These are phyloP conservation scores for Ophiostoma montium DNA, from an alignment of 2,329 filamentous ascomycete genomes.

Conservation along the genomic window DNA sequence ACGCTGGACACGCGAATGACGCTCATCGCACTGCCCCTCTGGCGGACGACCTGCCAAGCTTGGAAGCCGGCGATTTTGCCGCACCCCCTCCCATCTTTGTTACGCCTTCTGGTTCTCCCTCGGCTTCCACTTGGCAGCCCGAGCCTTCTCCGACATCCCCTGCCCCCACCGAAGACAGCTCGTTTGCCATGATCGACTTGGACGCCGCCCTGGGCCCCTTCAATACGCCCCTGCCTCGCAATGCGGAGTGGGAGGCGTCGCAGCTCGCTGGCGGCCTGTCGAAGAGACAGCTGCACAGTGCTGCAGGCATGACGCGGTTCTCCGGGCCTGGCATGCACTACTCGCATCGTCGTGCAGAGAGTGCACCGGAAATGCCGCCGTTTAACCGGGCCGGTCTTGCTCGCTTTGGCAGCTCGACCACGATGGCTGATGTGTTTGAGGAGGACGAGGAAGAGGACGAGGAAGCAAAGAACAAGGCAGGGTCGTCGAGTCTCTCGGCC, in stretches of 20 bases:
- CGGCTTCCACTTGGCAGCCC: slow-evolving; percentile 22
- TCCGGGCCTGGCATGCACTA: slow-evolving; percentile 58
- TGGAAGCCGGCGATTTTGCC: not conserved
- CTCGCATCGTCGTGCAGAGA: slow-evolving; percentile 61
- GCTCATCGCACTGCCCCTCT: not conserved
- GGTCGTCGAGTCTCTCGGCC: not conserved
- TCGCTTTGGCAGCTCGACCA: slow-evolving; percentile 51
- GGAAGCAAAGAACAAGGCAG: not conserved
- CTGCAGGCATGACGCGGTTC: slow-evolving; percentile 55
- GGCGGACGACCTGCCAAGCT: slow-evolving; percentile 18
- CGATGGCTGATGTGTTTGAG: slow-evolving; percentile 79
- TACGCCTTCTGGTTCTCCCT: slow-evolving; percentile 24
- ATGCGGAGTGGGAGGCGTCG: slow-evolving; percentile 53
- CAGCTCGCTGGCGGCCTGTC: slow-evolving; percentile 41
- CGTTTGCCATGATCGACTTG: slow-evolving; percentile 77
- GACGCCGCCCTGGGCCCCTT: slow-evolving; percentile 89
- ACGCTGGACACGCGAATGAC: slow-evolving; percentile 10
- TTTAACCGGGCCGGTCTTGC: slow-evolving; percentile 54
- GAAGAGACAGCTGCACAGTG: slow-evolving; percentile 63
- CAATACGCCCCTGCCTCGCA: slow-evolving; percentile 57
- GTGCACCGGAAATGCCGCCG: slow-evolving; percentile 63
- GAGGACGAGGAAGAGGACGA: slow-evolving; percentile 57
- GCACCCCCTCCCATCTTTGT: slow-evolving; percentile 23
- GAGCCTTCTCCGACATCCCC: slow-evolving; percentile 17
- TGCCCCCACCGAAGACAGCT: slow-evolving; percentile 44